Evolutionary conservation across 2,329 filamentous ascomycete species (phyloP).

Genomic region (Ophiocordyceps polyrhachis-furcata): DNA sequence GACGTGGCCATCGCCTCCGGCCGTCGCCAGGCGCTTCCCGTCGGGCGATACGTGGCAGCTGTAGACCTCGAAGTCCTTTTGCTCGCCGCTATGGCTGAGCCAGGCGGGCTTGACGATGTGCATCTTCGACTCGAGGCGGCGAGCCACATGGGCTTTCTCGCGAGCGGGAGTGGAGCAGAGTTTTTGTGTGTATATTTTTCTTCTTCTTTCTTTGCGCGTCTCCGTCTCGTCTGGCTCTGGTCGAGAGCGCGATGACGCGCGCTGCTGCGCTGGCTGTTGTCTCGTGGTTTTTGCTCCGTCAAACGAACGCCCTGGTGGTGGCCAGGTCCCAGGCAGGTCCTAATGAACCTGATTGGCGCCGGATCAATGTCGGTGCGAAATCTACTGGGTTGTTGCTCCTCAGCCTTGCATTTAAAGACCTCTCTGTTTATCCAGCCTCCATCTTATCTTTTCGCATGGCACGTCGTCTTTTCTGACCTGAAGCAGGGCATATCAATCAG

Average conservation of each 20-base stretch:
- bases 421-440: too few species aligned
- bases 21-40: conserved; percentile 77
- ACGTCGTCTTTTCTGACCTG: too few species aligned
- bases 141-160: conserved; percentile 2
- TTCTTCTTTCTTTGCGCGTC: too few species aligned
- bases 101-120: conserved; percentile 87
- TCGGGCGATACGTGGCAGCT: conserved; percentile 95
- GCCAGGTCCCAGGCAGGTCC: not conserved
- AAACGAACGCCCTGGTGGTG: not conserved
- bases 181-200: too few species aligned
- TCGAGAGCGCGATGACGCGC: not conserved
- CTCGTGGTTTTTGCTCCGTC: not conserved
- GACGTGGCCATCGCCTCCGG: conserved; percentile 92
- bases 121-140: conserved; percentile 33
- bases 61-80: conserved; percentile 97
- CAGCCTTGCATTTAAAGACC: too few species aligned
- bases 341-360: not conserved
- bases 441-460: too few species aligned
- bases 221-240: not conserved
- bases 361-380: not conserved
- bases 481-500: too few species aligned
- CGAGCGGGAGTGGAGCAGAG: not conserved
- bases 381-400: too few species aligned
- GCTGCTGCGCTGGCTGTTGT: not conserved
- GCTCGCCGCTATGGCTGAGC: conserved; percentile 91